These are phyloP conservation scores for Solanum sparsipilum DNA, from an alignment of 257 asterid genomes.

Conservation along the genomic window DNA sequence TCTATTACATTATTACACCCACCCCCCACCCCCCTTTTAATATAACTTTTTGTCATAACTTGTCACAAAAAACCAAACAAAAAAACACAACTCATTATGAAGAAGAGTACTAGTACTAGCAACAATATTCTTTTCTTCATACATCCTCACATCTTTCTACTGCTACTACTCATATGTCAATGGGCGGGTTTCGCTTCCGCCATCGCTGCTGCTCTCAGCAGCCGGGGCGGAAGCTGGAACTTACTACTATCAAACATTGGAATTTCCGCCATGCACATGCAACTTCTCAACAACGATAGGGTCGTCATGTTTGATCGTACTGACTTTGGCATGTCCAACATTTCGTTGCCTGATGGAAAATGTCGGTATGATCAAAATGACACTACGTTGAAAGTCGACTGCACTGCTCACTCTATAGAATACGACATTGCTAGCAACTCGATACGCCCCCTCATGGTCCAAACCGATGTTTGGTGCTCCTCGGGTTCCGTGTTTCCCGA, in stretches of 20 bases:
- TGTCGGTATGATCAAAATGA: conserved; percentile 5
- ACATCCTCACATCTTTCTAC: not conserved
- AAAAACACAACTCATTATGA: not conserved
- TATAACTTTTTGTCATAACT: not conserved
- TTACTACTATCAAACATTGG: conserved; percentile 4
- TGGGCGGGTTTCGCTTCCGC: not conserved
- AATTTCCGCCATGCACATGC: conserved; percentile 30
- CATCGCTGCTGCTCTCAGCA: not conserved
- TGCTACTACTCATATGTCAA: not conserved
- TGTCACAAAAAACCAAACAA: not conserved
- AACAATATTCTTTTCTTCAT: not conserved
- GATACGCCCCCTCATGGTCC: conserved; percentile 16
- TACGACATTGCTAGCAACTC: conserved; percentile 8
- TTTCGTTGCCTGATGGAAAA: conserved; percentile 9
- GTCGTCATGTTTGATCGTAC: conserved; percentile 17
- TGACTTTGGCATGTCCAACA: conserved; percentile 12
- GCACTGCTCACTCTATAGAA: conserved; percentile 20
- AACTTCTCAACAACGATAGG: conserved; percentile 13
- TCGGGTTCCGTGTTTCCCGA: conserved; percentile 8
- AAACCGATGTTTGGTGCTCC: conserved; percentile 21
- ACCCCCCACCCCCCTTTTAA: fast-evolving
- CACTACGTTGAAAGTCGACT: not conserved
- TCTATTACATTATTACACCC: not conserved
- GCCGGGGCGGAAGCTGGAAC: conserved; percentile 5
- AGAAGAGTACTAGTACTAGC: not conserved